Base-by-base conservation (phyloP, 2,329 filamentous ascomycete genomes). In the Aspergillus brasiliensis region DNA sequence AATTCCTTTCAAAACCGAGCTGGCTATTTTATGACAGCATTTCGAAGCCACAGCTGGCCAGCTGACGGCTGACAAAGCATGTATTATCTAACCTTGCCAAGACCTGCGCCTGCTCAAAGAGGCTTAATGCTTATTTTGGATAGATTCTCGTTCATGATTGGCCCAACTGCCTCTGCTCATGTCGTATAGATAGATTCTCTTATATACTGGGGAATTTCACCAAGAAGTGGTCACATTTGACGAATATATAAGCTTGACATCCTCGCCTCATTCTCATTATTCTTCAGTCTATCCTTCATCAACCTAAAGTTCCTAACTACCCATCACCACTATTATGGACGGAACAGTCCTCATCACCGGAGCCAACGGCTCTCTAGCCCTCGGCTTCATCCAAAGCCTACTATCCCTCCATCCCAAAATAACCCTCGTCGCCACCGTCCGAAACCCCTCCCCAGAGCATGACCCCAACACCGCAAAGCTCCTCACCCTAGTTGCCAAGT, bases 311-410 rank as follows among this genome's bases (percentile, higher is more conserved):
- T 7, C 3, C 13, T 11, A 34, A 2, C 5, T 5, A 13, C 3
- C 31, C 31, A 34, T 5, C 11, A 2, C 11, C 11, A 21, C 48
- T 10, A 58, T 13, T 21, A 70, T 68, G 68, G 10, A 37, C 21
- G 69, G 67, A 23, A 70, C 70, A 28, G 64, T 72, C 17, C 40
- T 73, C 28, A 63, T 73, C 10, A 73, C 71, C 2, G 71, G 71
- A 31, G 71, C 71, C 23, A 73, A 72, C 44, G 71, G 74, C 52
- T 73, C 74, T 10, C 61, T 77, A 11, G 71, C 69, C 8, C 66
- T 74, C 6, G 68, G 66, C 46, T 68, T 70, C 10, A 65, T 72
- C 11, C 46, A 70, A 19, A 57, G 65, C 8, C 63, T 75, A 25
- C 60, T 75, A 8, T 56, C 53, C 1, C 56, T 57, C 2, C 68